Evolutionary conservation across 2,329 filamentous ascomycete species (phyloP).

Genomic region (Exophiala phaeomuriformis): DNA sequence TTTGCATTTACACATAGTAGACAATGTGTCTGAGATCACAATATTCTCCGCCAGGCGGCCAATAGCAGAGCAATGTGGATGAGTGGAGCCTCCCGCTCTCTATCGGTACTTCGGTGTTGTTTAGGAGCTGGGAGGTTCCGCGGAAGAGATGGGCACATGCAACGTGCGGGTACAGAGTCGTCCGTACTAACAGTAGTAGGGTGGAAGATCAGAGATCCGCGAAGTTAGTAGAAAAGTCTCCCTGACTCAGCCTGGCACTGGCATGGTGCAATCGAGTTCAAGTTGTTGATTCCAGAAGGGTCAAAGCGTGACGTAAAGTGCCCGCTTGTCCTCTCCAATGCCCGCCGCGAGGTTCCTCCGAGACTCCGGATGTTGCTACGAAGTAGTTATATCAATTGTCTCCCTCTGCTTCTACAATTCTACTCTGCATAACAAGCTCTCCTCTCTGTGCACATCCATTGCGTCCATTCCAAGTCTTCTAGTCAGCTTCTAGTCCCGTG

Average conservation of each 20-base stretch:
- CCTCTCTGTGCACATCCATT: too few relatives aligned
- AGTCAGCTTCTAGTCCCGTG: background rate
- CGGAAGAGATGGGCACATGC: background rate
- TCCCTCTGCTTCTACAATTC: background rate
- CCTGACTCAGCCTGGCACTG: too few relatives aligned
- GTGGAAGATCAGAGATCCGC: background rate
- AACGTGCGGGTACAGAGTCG: too few relatives aligned
- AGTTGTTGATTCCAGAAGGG: background rate
- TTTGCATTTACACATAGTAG: background rate
- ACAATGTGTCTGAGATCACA: background rate
- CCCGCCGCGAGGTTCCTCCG: background rate
- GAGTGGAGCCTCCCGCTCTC: too few relatives aligned
- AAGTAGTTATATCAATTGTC: background rate
- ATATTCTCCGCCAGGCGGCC: background rate
- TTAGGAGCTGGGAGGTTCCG: background rate
- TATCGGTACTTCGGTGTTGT: too few relatives aligned
- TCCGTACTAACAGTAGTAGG: background rate
- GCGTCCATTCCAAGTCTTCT: background rate
- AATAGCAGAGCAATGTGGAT: too few relatives aligned
- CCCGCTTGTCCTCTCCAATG: background rate
- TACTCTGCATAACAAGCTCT: background rate
- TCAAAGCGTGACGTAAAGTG: constrained; percentile 10
- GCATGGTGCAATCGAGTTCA: background rate
- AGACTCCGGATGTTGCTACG: background rate
- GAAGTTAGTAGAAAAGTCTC: background rate